Conservation (phyloP, 257 asterid species). For the Solanum virginianum region DNA sequence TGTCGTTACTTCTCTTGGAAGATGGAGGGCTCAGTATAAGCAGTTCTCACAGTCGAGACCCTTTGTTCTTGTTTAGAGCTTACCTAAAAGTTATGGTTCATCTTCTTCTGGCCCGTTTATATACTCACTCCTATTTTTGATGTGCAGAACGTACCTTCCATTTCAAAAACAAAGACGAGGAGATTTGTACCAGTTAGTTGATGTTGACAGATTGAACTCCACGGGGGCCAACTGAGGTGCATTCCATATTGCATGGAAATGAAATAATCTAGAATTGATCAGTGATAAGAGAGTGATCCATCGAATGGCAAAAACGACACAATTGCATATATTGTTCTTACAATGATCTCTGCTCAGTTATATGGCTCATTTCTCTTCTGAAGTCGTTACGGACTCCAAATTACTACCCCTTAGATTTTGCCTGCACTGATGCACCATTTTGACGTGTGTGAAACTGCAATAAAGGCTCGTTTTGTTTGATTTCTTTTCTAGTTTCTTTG, state of each 20-base stretch:
- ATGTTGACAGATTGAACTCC: constrained; percentile 47
- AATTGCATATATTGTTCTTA: not conserved
- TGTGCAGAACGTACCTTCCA: constrained; percentile 60
- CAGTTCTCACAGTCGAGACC: not conserved
- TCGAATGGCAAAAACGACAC: not conserved
- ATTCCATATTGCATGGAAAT: not conserved
- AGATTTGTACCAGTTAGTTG: constrained; percentile 79
- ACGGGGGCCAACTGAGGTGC: constrained; percentile 6
- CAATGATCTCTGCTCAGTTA: not conserved
- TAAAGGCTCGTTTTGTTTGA: not conserved
- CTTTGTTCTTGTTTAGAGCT: not conserved
- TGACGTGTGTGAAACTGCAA: not conserved
- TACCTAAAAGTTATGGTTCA: not conserved
- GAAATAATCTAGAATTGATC: not conserved
- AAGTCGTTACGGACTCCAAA: not conserved
- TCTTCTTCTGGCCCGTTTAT: not conserved
- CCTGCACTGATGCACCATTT: not conserved
- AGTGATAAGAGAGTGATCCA: not conserved
- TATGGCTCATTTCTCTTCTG: not conserved
- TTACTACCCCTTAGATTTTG: not conserved
- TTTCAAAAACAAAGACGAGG: constrained; percentile 76
- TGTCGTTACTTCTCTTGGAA: not conserved
- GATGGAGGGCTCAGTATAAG: not conserved
- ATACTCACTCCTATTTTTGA: not conserved
- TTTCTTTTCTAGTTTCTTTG: not conserved